phyloP scores from a whole-genome alignment of 2,329 filamentous ascomycete genomes.

The Claviceps capensis region DNA sequence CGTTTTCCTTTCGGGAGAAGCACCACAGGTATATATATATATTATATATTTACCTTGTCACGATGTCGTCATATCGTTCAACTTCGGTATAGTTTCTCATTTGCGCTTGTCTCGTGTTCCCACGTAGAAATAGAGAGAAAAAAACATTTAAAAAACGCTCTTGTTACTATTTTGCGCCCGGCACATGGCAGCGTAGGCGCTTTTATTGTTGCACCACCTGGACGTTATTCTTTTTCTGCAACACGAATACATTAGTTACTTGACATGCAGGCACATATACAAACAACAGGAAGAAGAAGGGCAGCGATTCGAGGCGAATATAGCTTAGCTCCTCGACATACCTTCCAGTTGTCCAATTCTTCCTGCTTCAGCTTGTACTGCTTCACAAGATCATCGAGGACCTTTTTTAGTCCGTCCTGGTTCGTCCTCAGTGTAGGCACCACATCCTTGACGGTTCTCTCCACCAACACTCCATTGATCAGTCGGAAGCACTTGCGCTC shows the following conservation, averaged over 20 bases:
- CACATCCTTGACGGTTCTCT: slow-evolving; percentile 87
- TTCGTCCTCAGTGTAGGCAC: slow-evolving; percentile 86
- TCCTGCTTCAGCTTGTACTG: slow-evolving; percentile 92
- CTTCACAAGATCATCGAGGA: slow-evolving; percentile 87
- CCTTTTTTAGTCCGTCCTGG: slow-evolving; percentile 83
- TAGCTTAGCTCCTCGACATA: slow-evolving; percentile 27
- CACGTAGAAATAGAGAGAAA: not conserved
- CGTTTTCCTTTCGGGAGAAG: not conserved
- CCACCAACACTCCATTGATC: slow-evolving; percentile 92
- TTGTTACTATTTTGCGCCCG: not conserved
- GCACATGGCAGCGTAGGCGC: not conserved
- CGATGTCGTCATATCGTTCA: not conserved
- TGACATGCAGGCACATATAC: not conserved
- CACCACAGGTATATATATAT: not conserved
- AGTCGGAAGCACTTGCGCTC: slow-evolving; percentile 97
- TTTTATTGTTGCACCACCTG: slow-evolving; percentile 66
- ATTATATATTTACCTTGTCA: not conserved
- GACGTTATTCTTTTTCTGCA: slow-evolving; percentile 77
- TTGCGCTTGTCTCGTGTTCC: not conserved
- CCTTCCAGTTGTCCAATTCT: slow-evolving; percentile 98
- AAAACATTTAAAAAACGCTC: too few species aligned
- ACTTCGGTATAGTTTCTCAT: not conserved
- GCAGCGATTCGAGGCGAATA: not conserved
- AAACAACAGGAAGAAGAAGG: too few species aligned
- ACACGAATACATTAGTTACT: not conserved